Evolutionary conservation across 495 filamentous ascomycete genomes (phyloP).

Genomic region (Penicillium lividum): DNA sequence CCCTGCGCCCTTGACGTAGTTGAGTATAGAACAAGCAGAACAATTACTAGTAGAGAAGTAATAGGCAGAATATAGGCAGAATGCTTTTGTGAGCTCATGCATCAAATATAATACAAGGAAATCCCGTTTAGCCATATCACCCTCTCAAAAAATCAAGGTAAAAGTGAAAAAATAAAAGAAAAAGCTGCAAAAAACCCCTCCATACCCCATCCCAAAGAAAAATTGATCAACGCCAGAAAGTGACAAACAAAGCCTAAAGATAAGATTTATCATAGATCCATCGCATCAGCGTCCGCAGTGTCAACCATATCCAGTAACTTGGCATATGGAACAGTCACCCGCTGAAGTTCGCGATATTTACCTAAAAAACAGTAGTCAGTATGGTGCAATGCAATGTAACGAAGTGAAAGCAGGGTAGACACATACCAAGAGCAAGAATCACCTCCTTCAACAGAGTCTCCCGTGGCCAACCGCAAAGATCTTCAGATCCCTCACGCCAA

Average conservation of each 20-base stretch:
- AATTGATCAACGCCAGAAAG: slow-evolving; percentile 18
- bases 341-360: slow-evolving; percentile 89
- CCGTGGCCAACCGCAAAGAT: slow-evolving; percentile 84
- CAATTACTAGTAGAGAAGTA: neutral
- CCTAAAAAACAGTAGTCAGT: slow-evolving; percentile 51
- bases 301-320: slow-evolving; percentile 66
- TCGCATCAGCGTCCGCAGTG: slow-evolving; percentile 51
- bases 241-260: slow-evolving; percentile 5
- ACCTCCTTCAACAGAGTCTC: slow-evolving; percentile 85
- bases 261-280: slow-evolving; percentile 44
- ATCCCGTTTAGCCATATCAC: neutral
- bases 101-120: slow-evolving; percentile 9
- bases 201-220: slow-evolving; percentile 1
- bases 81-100: slow-evolving; percentile 8
- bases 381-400: neutral
- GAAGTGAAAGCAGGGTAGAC: neutral
- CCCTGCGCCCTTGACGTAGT: slow-evolving; percentile 24
- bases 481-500: slow-evolving; percentile 50
- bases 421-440: slow-evolving; percentile 87
- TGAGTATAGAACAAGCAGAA: neutral
- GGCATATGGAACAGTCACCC: slow-evolving; percentile 88
- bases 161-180: slow-evolving; percentile 1
- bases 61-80: neutral
- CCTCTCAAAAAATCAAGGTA: neutral
- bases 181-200: neutral